A percentile compares a stretch with the other conserved stretches of the same genome.
Conservation (phyloP, 2,329 filamentous ascomycete genomes). For the Diplodia mutila region DNA sequence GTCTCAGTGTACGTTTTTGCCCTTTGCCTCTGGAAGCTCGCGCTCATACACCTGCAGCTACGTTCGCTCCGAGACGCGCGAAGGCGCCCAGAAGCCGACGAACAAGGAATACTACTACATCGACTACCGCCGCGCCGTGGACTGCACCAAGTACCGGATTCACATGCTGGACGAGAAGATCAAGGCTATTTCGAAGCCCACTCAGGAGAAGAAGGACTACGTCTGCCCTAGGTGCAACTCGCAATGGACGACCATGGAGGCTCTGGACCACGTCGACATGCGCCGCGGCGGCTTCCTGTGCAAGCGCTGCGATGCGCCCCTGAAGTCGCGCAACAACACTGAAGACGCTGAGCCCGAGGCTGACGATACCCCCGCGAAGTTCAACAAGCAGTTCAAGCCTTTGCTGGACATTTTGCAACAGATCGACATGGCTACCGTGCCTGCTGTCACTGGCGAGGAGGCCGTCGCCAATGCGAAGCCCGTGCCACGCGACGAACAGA, state of each 20-base stretch:
- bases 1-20: constrained; percentile 68
- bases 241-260: constrained; percentile 89
- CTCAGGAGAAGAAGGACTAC: constrained; percentile 86
- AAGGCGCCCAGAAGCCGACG: constrained; percentile 79
- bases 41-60: constrained; percentile 51
- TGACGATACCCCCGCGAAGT: constrained; percentile 54
- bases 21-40: neutral
- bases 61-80: constrained; percentile 75
- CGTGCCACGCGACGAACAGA: constrained; percentile 67
- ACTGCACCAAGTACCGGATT: constrained; percentile 93
- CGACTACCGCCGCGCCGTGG: constrained; percentile 90
- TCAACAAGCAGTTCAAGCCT: constrained; percentile 80
- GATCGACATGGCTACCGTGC: constrained; percentile 75
- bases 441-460: constrained; percentile 72
- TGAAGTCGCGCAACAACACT: constrained; percentile 50
- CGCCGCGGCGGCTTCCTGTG: constrained; percentile 73
- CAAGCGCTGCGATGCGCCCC: constrained; percentile 70
- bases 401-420: constrained; percentile 75
- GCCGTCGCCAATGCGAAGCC: constrained; percentile 67
- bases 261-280: constrained; percentile 73
- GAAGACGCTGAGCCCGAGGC: constrained; percentile 56
- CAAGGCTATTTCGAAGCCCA: constrained; percentile 78
- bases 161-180: constrained; percentile 87
- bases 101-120: constrained; percentile 97
- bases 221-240: constrained; percentile 79